Conservation (phyloP, 768 basidiomycete species). For the Termitomyces sp. region DNA sequence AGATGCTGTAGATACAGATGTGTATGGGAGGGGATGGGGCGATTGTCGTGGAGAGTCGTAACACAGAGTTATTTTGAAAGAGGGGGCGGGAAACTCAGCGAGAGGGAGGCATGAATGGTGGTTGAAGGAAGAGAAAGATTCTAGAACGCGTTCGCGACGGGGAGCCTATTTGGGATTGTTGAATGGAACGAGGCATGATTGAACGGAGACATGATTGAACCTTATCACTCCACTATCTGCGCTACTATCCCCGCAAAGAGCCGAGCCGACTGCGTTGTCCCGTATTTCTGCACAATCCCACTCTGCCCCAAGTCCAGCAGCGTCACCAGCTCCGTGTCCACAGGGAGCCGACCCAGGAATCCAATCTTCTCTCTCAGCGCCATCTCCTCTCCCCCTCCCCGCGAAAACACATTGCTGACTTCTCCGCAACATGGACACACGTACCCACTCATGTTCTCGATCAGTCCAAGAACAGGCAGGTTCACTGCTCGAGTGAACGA, state of each 20-base stretch:
- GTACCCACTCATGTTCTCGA: conserved; percentile 99
- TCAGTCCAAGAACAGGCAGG: conserved; percentile 83
- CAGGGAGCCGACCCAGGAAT: conserved; percentile 87
- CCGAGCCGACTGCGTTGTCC: conserved; percentile 62
- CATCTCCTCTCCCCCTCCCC: conserved; percentile 89
- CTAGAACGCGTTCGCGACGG: conserved; percentile 27
- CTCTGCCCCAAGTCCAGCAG: conserved; percentile 67
- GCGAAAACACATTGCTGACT: conserved; percentile 91
- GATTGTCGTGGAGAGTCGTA: conserved; percentile 3
- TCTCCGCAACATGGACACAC: conserved; percentile 97
- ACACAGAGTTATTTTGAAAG: neutral
- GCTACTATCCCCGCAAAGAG: conserved; percentile 62
- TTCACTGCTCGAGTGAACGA: conserved; percentile 90
- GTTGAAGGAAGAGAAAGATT: conserved; percentile 9
- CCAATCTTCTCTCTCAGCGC: conserved; percentile 66
- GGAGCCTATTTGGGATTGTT: conserved; percentile 27
- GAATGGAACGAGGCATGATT: conserved; percentile 32
- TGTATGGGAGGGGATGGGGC: neutral
- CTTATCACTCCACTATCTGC: conserved; percentile 5
- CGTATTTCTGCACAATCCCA: conserved; percentile 56
- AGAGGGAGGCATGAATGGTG: conserved; percentile 14
- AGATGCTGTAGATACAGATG: neutral
- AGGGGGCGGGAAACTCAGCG: neutral
- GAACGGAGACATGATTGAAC: conserved; percentile 29
- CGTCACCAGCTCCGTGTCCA: conserved; percentile 88